A percentile compares a stretch with the other conserved stretches of the same genome.
These are phyloP conservation scores for Coniochaeta prunicola DNA, from an alignment of 2,329 filamentous ascomycete genomes.

Conservation along the genomic window DNA sequence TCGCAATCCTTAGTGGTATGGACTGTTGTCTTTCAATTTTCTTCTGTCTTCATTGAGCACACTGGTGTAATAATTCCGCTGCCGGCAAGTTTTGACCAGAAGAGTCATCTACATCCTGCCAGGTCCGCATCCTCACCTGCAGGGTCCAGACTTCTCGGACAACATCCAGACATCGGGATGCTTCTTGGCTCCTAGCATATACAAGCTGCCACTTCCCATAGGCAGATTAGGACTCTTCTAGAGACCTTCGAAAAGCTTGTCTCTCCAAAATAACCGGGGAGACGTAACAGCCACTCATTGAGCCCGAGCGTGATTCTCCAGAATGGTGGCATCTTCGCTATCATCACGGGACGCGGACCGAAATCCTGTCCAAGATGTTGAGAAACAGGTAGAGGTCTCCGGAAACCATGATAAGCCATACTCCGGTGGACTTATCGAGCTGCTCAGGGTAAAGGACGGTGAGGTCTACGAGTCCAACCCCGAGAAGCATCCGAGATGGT, in stretches of 20 bases:
- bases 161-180: not conserved
- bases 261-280: not conserved
- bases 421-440: constrained; percentile 12
- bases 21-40: not conserved
- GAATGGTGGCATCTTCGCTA: not conserved
- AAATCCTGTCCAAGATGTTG: constrained; percentile 1
- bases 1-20: not conserved
- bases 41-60: not conserved
- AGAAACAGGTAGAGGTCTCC: constrained; percentile 2
- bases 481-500: constrained; percentile 29
- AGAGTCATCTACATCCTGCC: not conserved
- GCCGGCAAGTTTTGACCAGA: not conserved
- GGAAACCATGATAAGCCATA: not conserved
- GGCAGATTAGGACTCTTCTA: not conserved
- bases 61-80: not conserved
- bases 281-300: not conserved
- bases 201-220: not conserved
- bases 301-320: too few relatives aligned
- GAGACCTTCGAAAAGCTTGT: not conserved
- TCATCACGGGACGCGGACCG: not conserved
- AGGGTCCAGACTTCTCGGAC: not conserved
- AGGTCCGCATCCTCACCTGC: not conserved
- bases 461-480: constrained; percentile 22
- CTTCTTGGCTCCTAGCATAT: not conserved
- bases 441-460: constrained; percentile 21